Base-by-base conservation (phyloP, 805 yeast species). In the Tetrapisispora namnaoensis region DNA sequence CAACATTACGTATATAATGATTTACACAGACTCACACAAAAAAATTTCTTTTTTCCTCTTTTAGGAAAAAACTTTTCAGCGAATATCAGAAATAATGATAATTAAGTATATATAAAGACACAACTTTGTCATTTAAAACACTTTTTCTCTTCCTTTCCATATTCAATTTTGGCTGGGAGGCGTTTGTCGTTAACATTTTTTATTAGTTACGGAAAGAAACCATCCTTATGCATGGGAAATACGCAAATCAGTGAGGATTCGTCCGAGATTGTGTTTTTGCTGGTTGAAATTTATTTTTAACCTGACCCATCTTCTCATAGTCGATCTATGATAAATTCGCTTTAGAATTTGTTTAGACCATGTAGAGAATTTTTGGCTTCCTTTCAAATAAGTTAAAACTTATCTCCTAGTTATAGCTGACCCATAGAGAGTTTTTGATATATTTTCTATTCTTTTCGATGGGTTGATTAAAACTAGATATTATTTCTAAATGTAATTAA, bases 201-300 rank as follows among this genome's bases (percentile, higher is more conserved):
- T 4, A 6, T 8, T 6, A 6, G 4, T 24, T 8, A 2, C 51
- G 30, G 44, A 44, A 56, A 56, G 44, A 50, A 75, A 68, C 69
- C 75, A 86, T 90, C 97, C 83, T 91, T 91, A 88, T 91, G 98
- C 99, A 85, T 84, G 99, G 98, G 98, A 96, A 91, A 89, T 91
- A 93, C 98, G 96, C 95, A 95, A 88, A 89, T 91, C 98, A 90
- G 96, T 91, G 99, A 91, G 98, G 99, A 93, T 89, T 90, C 96
- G 96, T 93, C 99, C 98, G 99, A 91, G 99, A 89, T 90, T 95
- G 95, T 91, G 98, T 93, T 87, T 91, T 91, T 91, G 99, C 99
- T 91, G 95, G 97, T 91, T 93, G 97, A 93, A 91, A 93, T 61
- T 63, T 56, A 63, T 87, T 90, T 87, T 80, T 82, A 83, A 85